Conservation (phyloP, 345 rosid genomes). For the Rubroshorea leprosula region DNA sequence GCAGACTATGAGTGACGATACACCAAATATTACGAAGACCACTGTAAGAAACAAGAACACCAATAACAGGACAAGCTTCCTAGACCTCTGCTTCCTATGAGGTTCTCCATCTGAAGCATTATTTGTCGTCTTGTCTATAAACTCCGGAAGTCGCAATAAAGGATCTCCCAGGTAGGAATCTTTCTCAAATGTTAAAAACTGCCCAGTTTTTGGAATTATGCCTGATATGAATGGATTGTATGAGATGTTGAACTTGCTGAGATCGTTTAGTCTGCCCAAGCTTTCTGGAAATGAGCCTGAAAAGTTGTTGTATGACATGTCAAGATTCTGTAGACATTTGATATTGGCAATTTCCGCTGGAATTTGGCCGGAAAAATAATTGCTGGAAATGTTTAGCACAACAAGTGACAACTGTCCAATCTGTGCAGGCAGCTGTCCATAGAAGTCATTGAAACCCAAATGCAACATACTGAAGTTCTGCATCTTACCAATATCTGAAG, state of each 20-base stretch:
- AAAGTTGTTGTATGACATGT: constrained; percentile 75
- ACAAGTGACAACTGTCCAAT: constrained; percentile 58
- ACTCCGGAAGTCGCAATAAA: constrained; percentile 42
- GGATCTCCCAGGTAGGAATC: constrained; percentile 80
- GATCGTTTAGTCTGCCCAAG: constrained; percentile 47
- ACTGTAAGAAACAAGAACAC: constrained; percentile 35
- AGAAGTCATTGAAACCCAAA: constrained; percentile 55
- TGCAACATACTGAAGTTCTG: constrained; percentile 57
- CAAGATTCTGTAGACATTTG: constrained; percentile 72
- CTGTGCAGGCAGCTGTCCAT: constrained; percentile 54
- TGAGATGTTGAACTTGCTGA: constrained; percentile 84
- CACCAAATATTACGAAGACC: constrained; percentile 37
- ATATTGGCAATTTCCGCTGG: constrained; percentile 58
- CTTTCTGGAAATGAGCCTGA: constrained; percentile 68
- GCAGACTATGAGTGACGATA: constrained; percentile 36
- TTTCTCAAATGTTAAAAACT: constrained; percentile 63
- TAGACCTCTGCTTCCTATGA: constrained; percentile 7
- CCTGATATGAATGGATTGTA: constrained; percentile 73
- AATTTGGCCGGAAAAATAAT: constrained; percentile 57
- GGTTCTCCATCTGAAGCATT: neutral
- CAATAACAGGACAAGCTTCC: constrained; percentile 28
- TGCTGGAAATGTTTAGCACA: constrained; percentile 61
- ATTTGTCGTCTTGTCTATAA: constrained; percentile 30
- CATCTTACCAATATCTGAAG: constrained; percentile 58
- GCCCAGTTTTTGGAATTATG: constrained; percentile 61